A percentile compares a stretch with the other conserved stretches of the same genome.
Evolutionary conservation across 192 early-diverging fungal genomes (phyloP).

Genomic region (Phlyctochytrium planicorne): DNA sequence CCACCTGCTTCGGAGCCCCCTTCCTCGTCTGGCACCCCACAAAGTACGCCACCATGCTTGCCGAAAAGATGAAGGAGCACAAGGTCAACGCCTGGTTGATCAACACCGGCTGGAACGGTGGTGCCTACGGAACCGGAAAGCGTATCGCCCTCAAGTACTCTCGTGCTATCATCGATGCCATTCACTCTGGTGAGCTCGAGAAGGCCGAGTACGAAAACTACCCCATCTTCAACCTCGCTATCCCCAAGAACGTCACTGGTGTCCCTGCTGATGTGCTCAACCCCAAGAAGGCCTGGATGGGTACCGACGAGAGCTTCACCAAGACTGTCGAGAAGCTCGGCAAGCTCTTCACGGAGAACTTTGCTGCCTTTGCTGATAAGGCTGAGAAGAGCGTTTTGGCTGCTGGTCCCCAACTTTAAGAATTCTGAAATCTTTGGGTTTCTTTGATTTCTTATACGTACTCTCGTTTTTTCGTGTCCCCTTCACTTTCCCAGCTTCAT

Average conservation of each 20-base stretch:
- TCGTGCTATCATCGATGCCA: slow-evolving; percentile 95
- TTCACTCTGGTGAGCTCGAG: slow-evolving; percentile 89
- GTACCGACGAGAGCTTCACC: slow-evolving; percentile 63
- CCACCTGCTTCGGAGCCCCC: slow-evolving; percentile 78
- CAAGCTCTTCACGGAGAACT: slow-evolving; percentile 85
- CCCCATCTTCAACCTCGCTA: slow-evolving; percentile 82
- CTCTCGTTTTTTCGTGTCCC: too few relatives aligned
- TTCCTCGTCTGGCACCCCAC: slow-evolving; percentile 96
- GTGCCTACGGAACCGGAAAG: slow-evolving; percentile 84
- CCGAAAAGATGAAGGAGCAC: slow-evolving; percentile 88
- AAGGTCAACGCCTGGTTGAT: slow-evolving; percentile 85
- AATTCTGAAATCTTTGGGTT: not conserved
- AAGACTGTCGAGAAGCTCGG: slow-evolving; percentile 75
- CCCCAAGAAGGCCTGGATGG: slow-evolving; percentile 84
- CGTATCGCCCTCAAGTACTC: slow-evolving; percentile 95
- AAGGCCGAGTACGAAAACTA: slow-evolving; percentile 83
- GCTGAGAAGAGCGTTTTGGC: slow-evolving; percentile 71
- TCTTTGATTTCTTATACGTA: slow-evolving; percentile 37
- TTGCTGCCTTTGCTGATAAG: slow-evolving; percentile 79
- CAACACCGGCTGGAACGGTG: slow-evolving; percentile 98
- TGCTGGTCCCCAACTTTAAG: slow-evolving; percentile 53
- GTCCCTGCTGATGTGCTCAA: slow-evolving; percentile 86
- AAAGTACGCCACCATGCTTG: slow-evolving; percentile 95
- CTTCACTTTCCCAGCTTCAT: too few relatives aligned
- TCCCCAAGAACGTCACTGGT: slow-evolving; percentile 74